These are phyloP conservation scores for Daldinia vernicosa DNA, from an alignment of 495 filamentous ascomycete species.

Conservation along the genomic window DNA sequence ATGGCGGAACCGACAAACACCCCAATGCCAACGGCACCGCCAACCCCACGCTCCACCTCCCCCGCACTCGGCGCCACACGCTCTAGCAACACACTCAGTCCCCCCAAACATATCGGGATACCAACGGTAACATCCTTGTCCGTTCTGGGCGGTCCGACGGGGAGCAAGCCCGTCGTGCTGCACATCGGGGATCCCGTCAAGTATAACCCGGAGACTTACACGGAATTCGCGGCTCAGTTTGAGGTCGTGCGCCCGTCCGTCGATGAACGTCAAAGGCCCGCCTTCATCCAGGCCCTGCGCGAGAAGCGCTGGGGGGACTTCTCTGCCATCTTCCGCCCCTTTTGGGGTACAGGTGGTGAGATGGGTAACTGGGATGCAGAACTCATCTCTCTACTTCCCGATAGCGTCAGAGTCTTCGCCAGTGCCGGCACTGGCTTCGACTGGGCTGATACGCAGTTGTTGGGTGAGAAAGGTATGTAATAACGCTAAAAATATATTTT, in stretches of 20 bases:
- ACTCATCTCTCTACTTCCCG: slow-evolving; percentile 70
- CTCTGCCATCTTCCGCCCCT: slow-evolving; percentile 75
- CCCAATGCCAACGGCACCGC: slow-evolving; percentile 58
- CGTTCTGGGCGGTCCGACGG: slow-evolving; percentile 25
- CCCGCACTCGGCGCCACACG: slow-evolving; percentile 45
- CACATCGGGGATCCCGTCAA: slow-evolving; percentile 75
- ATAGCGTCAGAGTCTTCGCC: slow-evolving; percentile 72
- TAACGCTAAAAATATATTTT: not conserved
- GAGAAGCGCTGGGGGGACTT: slow-evolving; percentile 76
- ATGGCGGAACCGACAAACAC: slow-evolving; percentile 63
- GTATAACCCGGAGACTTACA: slow-evolving; percentile 69
- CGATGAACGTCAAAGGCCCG: slow-evolving; percentile 61
- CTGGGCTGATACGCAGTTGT: slow-evolving; percentile 75
- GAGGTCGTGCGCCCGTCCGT: slow-evolving; percentile 64
- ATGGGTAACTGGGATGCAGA: slow-evolving; percentile 82
- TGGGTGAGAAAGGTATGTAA: slow-evolving; percentile 71
- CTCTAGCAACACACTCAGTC: slow-evolving; percentile 29
- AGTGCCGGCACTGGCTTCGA: slow-evolving; percentile 80
- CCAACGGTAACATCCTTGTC: slow-evolving; percentile 29
- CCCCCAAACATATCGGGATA: slow-evolving; percentile 30
- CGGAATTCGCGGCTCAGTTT: slow-evolving; percentile 64
- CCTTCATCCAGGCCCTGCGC: slow-evolving; percentile 69
- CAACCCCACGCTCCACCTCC: slow-evolving; percentile 55
- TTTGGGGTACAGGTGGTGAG: slow-evolving; percentile 81
- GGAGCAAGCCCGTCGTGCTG: slow-evolving; percentile 60